Base-by-base conservation (phyloP, 2,329 filamentous ascomycete genomes). In the Venturia nashicola region DNA sequence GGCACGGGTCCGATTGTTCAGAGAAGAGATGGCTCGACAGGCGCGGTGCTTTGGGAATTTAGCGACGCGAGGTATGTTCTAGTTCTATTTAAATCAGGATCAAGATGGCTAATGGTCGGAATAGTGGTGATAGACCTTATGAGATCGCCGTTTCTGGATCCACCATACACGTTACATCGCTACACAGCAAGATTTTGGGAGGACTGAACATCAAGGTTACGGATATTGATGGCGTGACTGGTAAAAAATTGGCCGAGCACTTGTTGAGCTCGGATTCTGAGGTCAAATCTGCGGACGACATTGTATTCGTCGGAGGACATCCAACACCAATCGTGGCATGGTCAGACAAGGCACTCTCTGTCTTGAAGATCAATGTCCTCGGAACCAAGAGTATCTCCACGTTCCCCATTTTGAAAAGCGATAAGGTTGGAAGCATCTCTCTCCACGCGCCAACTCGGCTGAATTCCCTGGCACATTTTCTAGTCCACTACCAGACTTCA, bases 171-270 rank as follows among this genome's bases (percentile, higher is more conserved):
- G 86, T 92, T 68, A 82, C 96, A 68, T 85, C 88, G 61, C 79
- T 95, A 43, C 89, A 92, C 68, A 78, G 78, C 78, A 87, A 71
- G 72, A 82, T 75, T 65, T 77, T 86, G 40, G 84, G 85, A 55
- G 86, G 89, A 1, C 87, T 89, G 70, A 91, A 86, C 75, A 80
- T 96, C 68, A 91, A 87, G 73, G 84, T 96, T 64, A 84, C 86
- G 0, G 82, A 84, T 0, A 75, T 96, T 68, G 90, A 96, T 72
- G 83, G 84, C 7, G 75, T 86, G 14, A 90, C 85, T 1, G 93
- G 93, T 61, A 83, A 82, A 70, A 86, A 88, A 70, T 76, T 84
- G 43, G 86, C 89, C 64, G 88, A 94, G 69, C 83, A 90, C 70
- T 82, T 80, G 0, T 76, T 96, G 61, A 86, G 83, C 67, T 86